phyloP scores from a whole-genome alignment of 2,329 filamentous ascomycete species.

The Dryadomyces quercus-mongolicae region DNA sequence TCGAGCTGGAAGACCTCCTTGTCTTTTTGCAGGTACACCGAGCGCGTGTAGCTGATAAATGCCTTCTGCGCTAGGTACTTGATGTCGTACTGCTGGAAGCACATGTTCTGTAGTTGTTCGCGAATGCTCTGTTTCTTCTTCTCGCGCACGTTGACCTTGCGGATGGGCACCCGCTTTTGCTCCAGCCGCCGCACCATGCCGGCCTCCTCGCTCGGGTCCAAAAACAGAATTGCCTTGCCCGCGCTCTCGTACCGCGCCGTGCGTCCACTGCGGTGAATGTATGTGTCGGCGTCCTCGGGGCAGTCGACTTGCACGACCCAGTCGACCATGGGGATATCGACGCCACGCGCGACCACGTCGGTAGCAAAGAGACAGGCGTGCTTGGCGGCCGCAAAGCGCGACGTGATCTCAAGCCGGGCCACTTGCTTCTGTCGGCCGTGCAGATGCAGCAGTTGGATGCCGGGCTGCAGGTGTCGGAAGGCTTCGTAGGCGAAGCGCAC shows the following conservation, averaged over 20 bases:
- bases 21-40: slow-evolving; percentile 77
- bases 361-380: slow-evolving; percentile 87
- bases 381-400: slow-evolving; percentile 68
- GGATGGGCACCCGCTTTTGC: slow-evolving; percentile 80
- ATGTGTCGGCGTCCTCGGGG: slow-evolving; percentile 92
- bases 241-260: slow-evolving; percentile 88
- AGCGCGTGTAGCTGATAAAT: slow-evolving; percentile 81
- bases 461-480: slow-evolving; percentile 85
- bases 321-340: slow-evolving; percentile 93
- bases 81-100: slow-evolving; percentile 84
- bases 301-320: slow-evolving; percentile 99
- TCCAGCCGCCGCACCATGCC: slow-evolving; percentile 82
- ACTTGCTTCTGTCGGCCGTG: slow-evolving; percentile 90
- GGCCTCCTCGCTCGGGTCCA: slow-evolving; percentile 83
- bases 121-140: slow-evolving; percentile 84
- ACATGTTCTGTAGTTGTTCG: slow-evolving; percentile 82
- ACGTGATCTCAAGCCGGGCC: slow-evolving; percentile 76
- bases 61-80: slow-evolving; percentile 96
- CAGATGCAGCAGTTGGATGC: slow-evolving; percentile 83
- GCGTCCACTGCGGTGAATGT: slow-evolving; percentile 89
- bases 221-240: slow-evolving; percentile 77
- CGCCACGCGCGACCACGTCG: slow-evolving; percentile 83
- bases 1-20: slow-evolving; percentile 84
- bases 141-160: slow-evolving; percentile 73
- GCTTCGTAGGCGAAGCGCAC: slow-evolving; percentile 92